Conservation (phyloP, 2,329 filamentous ascomycete species). For the Fusarium sp. region DNA sequence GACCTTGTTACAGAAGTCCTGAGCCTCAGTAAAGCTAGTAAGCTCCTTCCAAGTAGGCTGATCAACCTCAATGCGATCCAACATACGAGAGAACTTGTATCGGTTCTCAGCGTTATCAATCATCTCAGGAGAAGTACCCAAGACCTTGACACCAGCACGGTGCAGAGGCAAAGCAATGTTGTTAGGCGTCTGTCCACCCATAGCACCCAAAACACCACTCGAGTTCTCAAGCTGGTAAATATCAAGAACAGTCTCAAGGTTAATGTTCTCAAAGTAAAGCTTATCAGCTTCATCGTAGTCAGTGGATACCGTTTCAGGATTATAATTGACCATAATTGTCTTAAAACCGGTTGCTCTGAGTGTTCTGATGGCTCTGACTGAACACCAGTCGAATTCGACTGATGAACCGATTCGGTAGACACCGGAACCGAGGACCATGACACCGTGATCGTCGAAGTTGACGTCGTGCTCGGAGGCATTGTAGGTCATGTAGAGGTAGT, state of each 20-base stretch:
- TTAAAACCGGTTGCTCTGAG: slow-evolving; percentile 86
- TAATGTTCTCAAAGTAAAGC: slow-evolving; percentile 97
- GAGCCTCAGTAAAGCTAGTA: slow-evolving; percentile 92
- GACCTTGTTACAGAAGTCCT: slow-evolving; percentile 86
- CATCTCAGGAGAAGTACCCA: slow-evolving; percentile 98
- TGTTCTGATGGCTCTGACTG: slow-evolving; percentile 91
- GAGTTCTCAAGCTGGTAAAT: slow-evolving; percentile 91
- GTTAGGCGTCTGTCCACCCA: slow-evolving; percentile 98
- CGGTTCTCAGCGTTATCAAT: slow-evolving; percentile 97
- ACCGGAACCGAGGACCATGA: slow-evolving; percentile 96
- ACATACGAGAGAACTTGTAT: slow-evolving; percentile 98
- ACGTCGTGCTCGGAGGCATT: slow-evolving; percentile 90
- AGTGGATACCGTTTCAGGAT: slow-evolving; percentile 89
- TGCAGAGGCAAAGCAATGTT: slow-evolving; percentile 94
- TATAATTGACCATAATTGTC: slow-evolving; percentile 96
- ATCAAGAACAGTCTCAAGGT: slow-evolving; percentile 88
- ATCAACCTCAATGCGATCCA: slow-evolving; percentile 93
- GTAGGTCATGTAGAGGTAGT: slow-evolving; percentile 97
- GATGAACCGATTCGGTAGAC: slow-evolving; percentile 98
- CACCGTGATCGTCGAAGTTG: slow-evolving; percentile 85
- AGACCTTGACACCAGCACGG: slow-evolving; percentile 88
- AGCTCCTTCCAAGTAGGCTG: slow-evolving; percentile 98
- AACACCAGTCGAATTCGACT: slow-evolving; percentile 99
- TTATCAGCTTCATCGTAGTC: slow-evolving; percentile 96
- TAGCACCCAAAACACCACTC: slow-evolving; percentile 88